A percentile compares a stretch with the other conserved stretches of the same genome.
phyloP scores from a whole-genome alignment of 768 basidiomycete species.

The Auriscalpium vulgare region DNA sequence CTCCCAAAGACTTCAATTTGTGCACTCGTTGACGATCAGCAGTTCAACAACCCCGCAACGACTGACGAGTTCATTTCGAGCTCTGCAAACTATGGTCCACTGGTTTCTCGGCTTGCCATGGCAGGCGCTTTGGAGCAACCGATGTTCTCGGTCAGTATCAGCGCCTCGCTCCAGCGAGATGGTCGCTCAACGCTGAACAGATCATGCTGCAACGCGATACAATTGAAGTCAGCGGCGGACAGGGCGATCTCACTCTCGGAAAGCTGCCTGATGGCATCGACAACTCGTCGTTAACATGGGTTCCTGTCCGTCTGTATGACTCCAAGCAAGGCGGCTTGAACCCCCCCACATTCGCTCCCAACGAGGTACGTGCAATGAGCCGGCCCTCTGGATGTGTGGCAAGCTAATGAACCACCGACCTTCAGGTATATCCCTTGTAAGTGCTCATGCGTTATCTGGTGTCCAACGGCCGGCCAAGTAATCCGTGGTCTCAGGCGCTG shows the following conservation, averaged over 20 bases:
- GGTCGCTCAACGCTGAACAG: background rate
- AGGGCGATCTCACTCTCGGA: slow-evolving; percentile 58
- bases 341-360: slow-evolving; percentile 45
- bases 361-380: slow-evolving; percentile 37
- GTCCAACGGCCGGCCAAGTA: background rate
- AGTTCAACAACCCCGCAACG: slow-evolving; percentile 8
- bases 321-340: slow-evolving; percentile 43
- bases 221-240: slow-evolving; percentile 61
- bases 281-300: slow-evolving; percentile 55
- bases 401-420: no score
- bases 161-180: background rate
- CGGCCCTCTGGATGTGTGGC: no score
- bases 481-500: slow-evolving; percentile 27
- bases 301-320: slow-evolving; percentile 49
- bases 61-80: slow-evolving; percentile 8
- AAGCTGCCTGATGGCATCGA: slow-evolving; percentile 47
- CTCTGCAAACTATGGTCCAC: slow-evolving; percentile 21
- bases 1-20: background rate
- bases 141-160: slow-evolving; percentile 28
- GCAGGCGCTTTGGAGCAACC: slow-evolving; percentile 36
- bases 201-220: slow-evolving; percentile 57
- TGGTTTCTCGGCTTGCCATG: slow-evolving; percentile 25
- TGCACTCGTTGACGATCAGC: background rate
- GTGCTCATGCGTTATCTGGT: background rate
- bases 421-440: slow-evolving; percentile 13